A percentile compares a stretch with the other conserved stretches of the same genome.
Evolutionary conservation across 192 early-diverging fungal genomes (phyloP).

Genomic region (Rhizophagus clarus): DNA sequence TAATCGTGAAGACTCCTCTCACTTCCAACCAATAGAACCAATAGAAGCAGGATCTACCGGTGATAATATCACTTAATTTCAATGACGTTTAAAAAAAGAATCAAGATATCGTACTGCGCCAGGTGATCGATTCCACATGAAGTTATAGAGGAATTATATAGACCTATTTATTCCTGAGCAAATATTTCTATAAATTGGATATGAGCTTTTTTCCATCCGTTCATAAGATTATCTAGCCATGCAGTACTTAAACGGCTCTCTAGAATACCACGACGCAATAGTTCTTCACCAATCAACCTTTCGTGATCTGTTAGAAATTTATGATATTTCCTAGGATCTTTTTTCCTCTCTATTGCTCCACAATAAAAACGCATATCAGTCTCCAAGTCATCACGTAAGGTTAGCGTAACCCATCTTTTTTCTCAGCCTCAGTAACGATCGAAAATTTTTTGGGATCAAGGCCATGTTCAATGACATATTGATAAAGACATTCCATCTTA

Average conservation of each 20-base stretch:
- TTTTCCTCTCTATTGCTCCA: no score
- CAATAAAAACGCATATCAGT: no score
- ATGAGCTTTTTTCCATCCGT: slow-evolving; percentile 12
- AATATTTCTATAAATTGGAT: slow-evolving; percentile 18
- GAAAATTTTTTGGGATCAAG: slow-evolving; percentile 28
- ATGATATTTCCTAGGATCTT: slow-evolving; percentile 18
- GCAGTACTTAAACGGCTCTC: slow-evolving; percentile 9
- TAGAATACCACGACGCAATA: slow-evolving; percentile 18
- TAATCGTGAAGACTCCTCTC: no score
- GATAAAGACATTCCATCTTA: slow-evolving; percentile 7
- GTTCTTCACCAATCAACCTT: slow-evolving; percentile 17
- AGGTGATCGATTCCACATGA: no score
- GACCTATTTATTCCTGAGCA: not conserved
- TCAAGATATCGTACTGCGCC: no score
- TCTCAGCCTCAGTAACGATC: slow-evolving; percentile 19
- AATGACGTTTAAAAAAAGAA: no score
- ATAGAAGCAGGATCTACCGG: no score
- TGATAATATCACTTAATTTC: no score
- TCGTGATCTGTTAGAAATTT: slow-evolving; percentile 25
- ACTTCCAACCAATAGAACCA: no score
- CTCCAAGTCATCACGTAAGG: not conserved
- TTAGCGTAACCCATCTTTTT: slow-evolving; percentile 3
- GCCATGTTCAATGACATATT: slow-evolving; percentile 22
- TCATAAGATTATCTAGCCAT: slow-evolving; percentile 8
- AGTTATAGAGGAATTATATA: no score